These are phyloP conservation scores for Phenoliferia sp. DNA, from an alignment of 1,284 basidiomycete genomes.

Conservation along the genomic window DNA sequence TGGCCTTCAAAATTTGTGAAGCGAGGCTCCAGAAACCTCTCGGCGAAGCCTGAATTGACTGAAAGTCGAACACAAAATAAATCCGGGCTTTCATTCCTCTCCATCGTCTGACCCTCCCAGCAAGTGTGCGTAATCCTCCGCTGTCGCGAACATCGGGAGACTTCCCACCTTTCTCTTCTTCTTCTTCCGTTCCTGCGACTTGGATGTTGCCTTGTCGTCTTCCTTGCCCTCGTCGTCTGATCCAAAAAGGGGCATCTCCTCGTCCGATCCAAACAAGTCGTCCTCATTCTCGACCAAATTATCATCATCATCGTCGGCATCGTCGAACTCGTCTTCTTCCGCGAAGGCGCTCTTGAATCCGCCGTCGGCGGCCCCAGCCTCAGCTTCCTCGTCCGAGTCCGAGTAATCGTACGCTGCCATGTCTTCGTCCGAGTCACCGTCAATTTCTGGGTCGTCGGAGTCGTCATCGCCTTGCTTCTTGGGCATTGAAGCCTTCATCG, in stretches of 20 bases:
- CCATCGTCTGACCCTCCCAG: conserved; percentile 64
- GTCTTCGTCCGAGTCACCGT: conserved; percentile 63
- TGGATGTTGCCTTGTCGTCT: conserved; percentile 44
- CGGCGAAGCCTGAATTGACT: too few relatives aligned
- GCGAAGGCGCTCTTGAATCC: conserved; percentile 32
- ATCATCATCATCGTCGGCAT: conserved; percentile 25
- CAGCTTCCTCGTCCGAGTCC: conserved; percentile 57
- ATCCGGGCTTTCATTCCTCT: conserved; percentile 2
- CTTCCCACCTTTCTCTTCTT: conserved; percentile 68
- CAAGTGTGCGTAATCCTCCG: conserved; percentile 90
- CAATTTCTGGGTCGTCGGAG: conserved; percentile 35
- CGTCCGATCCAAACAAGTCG: conserved; percentile 35
- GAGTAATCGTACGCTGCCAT: conserved; percentile 66
- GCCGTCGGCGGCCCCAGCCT: conserved; percentile 7
- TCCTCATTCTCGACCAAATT: conserved; percentile 35
- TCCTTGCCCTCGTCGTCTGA: conserved; percentile 53
- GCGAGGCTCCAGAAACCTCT: too few relatives aligned
- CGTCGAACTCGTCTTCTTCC: conserved; percentile 35
- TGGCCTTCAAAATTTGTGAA: too few relatives aligned
- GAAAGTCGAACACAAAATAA: background rate
- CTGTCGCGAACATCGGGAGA: conserved; percentile 83
- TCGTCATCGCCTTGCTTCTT: conserved; percentile 54
- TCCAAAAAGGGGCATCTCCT: conserved; percentile 37
- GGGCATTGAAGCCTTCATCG: conserved; percentile 46
- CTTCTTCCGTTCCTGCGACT: conserved; percentile 51